phyloP scores from a whole-genome alignment of 192 early-diverging fungal species.

The Coemansia sp. region DNA sequence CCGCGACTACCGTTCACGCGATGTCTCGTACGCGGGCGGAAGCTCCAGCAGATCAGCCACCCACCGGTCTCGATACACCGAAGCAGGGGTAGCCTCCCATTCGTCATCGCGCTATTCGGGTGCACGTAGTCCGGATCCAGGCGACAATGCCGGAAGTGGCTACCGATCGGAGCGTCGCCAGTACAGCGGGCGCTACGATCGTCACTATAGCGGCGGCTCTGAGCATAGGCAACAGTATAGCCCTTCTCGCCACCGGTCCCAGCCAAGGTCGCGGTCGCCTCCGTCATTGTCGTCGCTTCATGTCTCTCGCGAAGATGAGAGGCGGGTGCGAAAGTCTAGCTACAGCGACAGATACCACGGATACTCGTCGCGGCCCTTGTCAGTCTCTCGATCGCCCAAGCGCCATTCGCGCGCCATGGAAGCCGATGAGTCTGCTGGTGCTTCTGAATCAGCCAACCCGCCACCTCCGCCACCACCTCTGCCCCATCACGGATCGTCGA shows the following conservation, averaged over 20 bases:
- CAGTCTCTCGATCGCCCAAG: conserved; percentile 31
- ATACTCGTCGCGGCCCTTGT: conserved; percentile 12
- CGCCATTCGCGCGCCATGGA: conserved; percentile 12
- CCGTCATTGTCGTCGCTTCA: conserved; percentile 17
- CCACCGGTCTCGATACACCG: conserved; percentile 21
- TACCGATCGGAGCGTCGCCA: conserved; percentile 38
- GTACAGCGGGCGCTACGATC: conserved; percentile 30
- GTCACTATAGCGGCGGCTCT: conserved; percentile 1
- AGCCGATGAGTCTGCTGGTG: conserved; percentile 1
- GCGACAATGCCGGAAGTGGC: conserved; percentile 1
- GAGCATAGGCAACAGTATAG: conserved; percentile 1
- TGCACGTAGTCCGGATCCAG: conserved; percentile 31
- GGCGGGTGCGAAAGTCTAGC: conserved; percentile 10
- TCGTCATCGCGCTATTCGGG: conserved; percentile 20
- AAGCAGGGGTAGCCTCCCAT: conserved; percentile 4
- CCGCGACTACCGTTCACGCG: conserved; percentile 30
- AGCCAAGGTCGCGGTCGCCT: conserved; percentile 37
- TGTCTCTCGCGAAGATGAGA: conserved; percentile 11
- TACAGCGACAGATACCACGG: conserved; percentile 18
- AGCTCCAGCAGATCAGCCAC: conserved; percentile 20
- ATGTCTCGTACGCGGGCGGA: conserved; percentile 23
- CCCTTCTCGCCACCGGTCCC: conserved; percentile 9
- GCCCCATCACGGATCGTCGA: conserved; percentile 2
- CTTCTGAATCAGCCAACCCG: neutral
- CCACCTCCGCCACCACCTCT: conserved; percentile 10